Evolutionary conservation across 2,329 filamentous ascomycete species (phyloP).

Genomic region (Stachybotrys chlorohalonatus): DNA sequence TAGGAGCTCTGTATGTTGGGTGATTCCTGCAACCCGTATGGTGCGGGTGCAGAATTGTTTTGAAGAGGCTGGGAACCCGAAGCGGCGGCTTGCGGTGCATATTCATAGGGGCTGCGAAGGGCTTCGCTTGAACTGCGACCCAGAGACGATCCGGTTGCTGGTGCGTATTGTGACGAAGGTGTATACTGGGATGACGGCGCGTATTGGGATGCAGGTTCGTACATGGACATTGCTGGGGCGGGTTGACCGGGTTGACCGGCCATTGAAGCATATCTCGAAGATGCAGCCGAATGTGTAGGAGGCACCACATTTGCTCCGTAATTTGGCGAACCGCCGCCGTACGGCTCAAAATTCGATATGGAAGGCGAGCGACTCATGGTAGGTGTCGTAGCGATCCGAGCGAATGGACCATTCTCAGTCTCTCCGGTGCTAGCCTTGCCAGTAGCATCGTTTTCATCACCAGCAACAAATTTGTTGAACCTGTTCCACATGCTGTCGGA

Average conservation of each 20-base stretch:
- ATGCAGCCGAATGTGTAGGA: slow-evolving; percentile 21
- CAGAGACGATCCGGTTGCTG: slow-evolving; percentile 19
- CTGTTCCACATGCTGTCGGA: slow-evolving; percentile 83
- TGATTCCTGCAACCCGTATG: slow-evolving; percentile 16
- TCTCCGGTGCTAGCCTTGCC: slow-evolving; percentile 53
- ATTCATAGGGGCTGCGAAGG: slow-evolving; percentile 26
- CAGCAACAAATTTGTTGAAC: slow-evolving; percentile 94
- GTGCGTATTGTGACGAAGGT: slow-evolving; percentile 41
- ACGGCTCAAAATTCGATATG: slow-evolving; percentile 62
- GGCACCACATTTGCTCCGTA: slow-evolving; percentile 20
- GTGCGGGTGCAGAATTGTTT: slow-evolving; percentile 4
- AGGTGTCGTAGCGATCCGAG: slow-evolving; percentile 66
- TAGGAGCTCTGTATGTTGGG: slow-evolving; percentile 9
- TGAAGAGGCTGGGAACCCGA: slow-evolving; percentile 6
- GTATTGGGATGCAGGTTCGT: slow-evolving; percentile 38
- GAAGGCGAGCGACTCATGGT: slow-evolving; percentile 68
- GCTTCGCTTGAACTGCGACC: slow-evolving; percentile 21
- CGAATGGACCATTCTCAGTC: slow-evolving; percentile 68
- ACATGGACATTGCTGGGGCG: slow-evolving; percentile 6
- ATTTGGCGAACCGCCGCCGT: slow-evolving; percentile 42
- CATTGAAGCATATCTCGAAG: slow-evolving; percentile 29
- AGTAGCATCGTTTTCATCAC: slow-evolving; percentile 78
- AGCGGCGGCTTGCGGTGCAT: slow-evolving; percentile 11
- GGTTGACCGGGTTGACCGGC: slow-evolving; percentile 6
- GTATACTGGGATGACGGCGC: slow-evolving; percentile 26